phyloP scores from a whole-genome alignment of 176 grass and related monocot genomes.

The Elymus sibiricus region DNA sequence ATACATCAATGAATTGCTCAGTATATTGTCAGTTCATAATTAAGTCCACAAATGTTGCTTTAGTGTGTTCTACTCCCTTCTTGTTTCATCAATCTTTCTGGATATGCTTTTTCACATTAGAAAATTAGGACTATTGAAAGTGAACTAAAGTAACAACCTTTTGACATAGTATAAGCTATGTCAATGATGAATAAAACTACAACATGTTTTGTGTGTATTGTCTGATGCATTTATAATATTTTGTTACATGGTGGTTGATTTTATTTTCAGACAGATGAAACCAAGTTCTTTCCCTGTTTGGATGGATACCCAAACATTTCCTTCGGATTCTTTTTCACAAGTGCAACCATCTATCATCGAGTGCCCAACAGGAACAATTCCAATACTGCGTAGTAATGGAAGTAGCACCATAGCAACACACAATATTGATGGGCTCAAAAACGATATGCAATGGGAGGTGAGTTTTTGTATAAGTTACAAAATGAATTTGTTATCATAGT shows the following conservation, averaged over 20 bases:
- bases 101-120: not conserved
- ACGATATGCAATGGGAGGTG: not conserved
- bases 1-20: not conserved
- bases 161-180: not conserved
- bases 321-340: not conserved
- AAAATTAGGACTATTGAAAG: not conserved
- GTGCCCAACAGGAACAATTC: slow-evolving; percentile 4
- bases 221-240: too few species aligned
- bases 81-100: not conserved
- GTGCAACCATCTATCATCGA: not conserved
- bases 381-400: not conserved
- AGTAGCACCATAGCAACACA: not conserved
- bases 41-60: not conserved
- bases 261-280: slow-evolving; percentile 1
- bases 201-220: not conserved
- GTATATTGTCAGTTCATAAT: not conserved
- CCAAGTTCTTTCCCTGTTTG: slow-evolving; percentile 1
- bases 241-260: not conserved
- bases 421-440: not conserved
- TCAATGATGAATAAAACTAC: not conserved
- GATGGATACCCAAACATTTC: not conserved
- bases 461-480: not conserved
- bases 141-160: not conserved
- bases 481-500: not conserved
- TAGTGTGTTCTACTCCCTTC: not conserved